These are phyloP conservation scores for Serendipita sp. DNA, from an alignment of 1,284 basidiomycete genomes.

Conservation along the genomic window DNA sequence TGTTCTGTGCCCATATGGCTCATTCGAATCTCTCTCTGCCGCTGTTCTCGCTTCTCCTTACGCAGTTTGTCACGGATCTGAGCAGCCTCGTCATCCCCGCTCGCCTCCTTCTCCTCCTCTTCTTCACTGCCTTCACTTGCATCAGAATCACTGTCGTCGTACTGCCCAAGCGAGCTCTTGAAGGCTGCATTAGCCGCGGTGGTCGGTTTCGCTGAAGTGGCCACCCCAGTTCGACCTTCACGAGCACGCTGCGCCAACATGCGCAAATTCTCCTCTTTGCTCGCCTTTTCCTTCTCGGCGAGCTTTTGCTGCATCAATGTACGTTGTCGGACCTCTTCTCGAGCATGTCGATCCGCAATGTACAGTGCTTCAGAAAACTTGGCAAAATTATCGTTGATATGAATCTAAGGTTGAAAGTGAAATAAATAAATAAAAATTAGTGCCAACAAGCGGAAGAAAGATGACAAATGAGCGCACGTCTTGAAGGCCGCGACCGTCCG, in stretches of 20 bases:
- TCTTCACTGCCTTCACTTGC: constrained; percentile 27
- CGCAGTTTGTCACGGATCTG: constrained; percentile 83
- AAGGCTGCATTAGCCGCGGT: constrained; percentile 19
- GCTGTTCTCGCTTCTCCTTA: constrained; percentile 79
- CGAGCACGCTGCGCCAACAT: constrained; percentile 87
- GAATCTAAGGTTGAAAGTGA: constrained; percentile 38
- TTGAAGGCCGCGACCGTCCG: constrained; percentile 92
- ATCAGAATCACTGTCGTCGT: constrained; percentile 53
- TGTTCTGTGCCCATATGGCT: constrained; percentile 98
- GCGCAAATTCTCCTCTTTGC: constrained; percentile 92
- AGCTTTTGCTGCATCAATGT: constrained; percentile 96
- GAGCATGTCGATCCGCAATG: constrained; percentile 93
- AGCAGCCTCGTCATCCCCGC: constrained; percentile 72
- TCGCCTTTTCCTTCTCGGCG: constrained; percentile 93
- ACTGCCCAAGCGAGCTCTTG: constrained; percentile 33
- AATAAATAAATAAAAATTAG: not conserved
- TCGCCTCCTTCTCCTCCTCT: constrained; percentile 33
- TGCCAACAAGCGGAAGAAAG: not conserved
- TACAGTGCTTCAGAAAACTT: constrained; percentile 96
- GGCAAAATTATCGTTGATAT: constrained; percentile 99
- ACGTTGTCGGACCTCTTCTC: constrained; percentile 94
- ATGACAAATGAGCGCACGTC: constrained; percentile 52
- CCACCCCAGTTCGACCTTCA: constrained; percentile 79
- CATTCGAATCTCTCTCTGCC: constrained; percentile 97
- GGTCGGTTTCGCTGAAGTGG: constrained; percentile 19